These are phyloP conservation scores for Epichloe bromicola DNA, from an alignment of 2,329 filamentous ascomycete species.

Conservation along the genomic window DNA sequence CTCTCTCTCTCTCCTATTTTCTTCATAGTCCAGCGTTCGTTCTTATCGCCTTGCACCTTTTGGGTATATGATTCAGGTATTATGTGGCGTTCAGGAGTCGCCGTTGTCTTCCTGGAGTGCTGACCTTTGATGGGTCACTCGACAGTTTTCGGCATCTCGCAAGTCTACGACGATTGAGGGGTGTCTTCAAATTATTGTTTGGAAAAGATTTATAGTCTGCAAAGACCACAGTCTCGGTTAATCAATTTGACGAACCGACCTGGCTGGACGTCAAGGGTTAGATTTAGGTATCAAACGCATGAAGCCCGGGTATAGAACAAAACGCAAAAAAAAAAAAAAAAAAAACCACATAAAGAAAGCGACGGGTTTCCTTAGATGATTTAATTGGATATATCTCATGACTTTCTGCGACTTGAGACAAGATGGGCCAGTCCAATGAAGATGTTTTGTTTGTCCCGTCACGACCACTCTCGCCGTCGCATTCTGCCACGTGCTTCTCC, in stretches of 20 bases:
- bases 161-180: background rate
- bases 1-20: background rate
- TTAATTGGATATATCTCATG: too few relatives aligned
- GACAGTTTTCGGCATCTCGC: background rate
- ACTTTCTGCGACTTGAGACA: background rate
- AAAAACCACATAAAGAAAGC: too few relatives aligned
- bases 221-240: background rate
- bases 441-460: too few relatives aligned
- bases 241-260: background rate
- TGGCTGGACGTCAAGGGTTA: background rate
- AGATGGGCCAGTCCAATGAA: background rate
- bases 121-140: background rate
- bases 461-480: too few relatives aligned
- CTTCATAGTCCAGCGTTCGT: background rate
- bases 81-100: background rate
- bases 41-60: background rate
- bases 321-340: background rate
- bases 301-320: background rate
- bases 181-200: background rate
- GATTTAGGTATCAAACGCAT: background rate
- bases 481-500: too few relatives aligned
- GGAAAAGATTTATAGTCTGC: slow-evolving; percentile 2
- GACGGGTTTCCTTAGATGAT: too few relatives aligned
- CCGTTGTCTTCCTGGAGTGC: background rate
- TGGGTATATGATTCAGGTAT: background rate